Percentiles rank a stretch among this genome's conserved stretches.
phyloP scores from a whole-genome alignment of 106 monocot genomes.

The Acanthochlamys bracteata region DNA sequence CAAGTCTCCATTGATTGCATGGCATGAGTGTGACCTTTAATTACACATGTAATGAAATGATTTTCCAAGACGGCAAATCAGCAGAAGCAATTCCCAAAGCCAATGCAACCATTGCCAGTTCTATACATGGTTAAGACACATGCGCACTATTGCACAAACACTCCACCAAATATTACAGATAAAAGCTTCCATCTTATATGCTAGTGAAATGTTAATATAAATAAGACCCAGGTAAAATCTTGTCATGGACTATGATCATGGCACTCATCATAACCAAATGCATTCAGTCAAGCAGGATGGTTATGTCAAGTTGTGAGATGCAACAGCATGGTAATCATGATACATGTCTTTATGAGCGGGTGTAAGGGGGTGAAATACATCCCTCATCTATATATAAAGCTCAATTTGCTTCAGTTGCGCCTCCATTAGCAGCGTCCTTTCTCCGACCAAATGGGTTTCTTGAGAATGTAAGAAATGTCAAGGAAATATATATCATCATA shows the following conservation, averaged over 20 bases:
- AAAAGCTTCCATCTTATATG: constrained; percentile 18
- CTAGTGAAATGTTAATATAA: constrained; percentile 18
- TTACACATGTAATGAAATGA: background rate
- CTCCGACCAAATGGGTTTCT: constrained; percentile 95
- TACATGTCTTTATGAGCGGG: constrained; percentile 24
- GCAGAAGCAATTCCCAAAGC: too few relatives aligned
- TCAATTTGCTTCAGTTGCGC: constrained; percentile 34
- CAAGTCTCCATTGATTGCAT: background rate
- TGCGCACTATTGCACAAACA: background rate
- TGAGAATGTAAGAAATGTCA: constrained; percentile 60
- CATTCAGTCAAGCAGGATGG: constrained; percentile 34
- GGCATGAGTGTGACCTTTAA: background rate
- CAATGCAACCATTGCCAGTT: too few relatives aligned
- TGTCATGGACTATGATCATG: constrained; percentile 27
- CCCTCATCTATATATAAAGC: constrained; percentile 41
- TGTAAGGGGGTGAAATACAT: constrained; percentile 18
- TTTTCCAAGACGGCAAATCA: background rate
- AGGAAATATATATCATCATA: constrained; percentile 16
- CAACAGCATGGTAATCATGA: constrained; percentile 37
- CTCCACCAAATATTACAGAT: too few relatives aligned
- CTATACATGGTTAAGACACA: too few relatives aligned
- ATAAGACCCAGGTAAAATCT: constrained; percentile 7
- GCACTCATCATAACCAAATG: constrained; percentile 28
- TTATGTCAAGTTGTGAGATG: constrained; percentile 41
- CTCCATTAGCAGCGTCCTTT: constrained; percentile 67